Evolutionary conservation across 2,329 filamentous ascomycete genomes (phyloP), one percentile per base, ranked within the genome.

Genomic region (Verticillium nonalfalfae): DNA sequence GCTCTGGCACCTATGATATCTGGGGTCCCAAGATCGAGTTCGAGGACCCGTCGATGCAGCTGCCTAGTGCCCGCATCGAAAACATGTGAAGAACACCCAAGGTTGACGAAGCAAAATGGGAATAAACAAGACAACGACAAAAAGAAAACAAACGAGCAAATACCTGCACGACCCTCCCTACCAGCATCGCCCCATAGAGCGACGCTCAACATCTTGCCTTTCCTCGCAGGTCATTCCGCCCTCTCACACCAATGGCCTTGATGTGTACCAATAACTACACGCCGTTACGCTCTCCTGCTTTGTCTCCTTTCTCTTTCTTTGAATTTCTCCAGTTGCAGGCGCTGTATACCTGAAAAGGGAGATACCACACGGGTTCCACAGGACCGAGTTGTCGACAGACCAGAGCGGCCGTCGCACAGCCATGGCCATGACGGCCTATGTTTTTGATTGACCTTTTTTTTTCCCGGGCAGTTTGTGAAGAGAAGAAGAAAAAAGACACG

Each of bases 21-120:
- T 87, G 83, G 78, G 73, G 68, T 14, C 76, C 78, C 52, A 87
- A 87, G 74, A 73, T 84, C 31, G 84, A 86, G 66, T 85, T 79
- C 61, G 83, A 84, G 50, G 84, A 86, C 64, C 77, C 81, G 21
- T 77, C 79, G 10, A 79, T 86, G 74, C 84, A 85, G 71, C 77
- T 87, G 72, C 85, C 85, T 11, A 86, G 83, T 68, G 81, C 78
- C 52, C 76, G 85, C 58, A 80, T 87, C 64, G 82, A 85, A 66
- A 81, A 56, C 26, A 57, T 52, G 45, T 52, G 10, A 31, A 31
- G 26, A 31, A 31, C 26, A 52, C n/a, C 3, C 15, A 9, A 11
- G n/a, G 9, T n/a, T 21, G 45, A 11, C 35, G 9, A 36, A 36
- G 13, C 35, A 13, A 13, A 36, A 36, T 36, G 35, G 35, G 9